A percentile compares a stretch with the other conserved stretches of the same genome.
phyloP scores from a whole-genome alignment of 257 asterid genomes.

The Solanum dulcamara region DNA sequence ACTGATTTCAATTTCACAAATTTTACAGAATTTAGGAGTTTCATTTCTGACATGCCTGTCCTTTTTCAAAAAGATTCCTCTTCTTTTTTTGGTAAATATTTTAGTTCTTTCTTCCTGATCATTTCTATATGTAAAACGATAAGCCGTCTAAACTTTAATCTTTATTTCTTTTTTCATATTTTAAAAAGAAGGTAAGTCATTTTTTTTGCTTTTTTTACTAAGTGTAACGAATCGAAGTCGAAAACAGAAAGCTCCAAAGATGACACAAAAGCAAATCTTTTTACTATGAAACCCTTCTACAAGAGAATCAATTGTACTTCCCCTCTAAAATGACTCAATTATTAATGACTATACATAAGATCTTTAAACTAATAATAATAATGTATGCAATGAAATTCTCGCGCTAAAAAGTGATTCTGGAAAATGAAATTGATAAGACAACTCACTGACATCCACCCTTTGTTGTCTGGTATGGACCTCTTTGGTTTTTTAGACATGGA shows the following conservation, averaged over 20 bases:
- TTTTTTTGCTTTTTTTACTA: background rate
- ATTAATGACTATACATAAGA: background rate
- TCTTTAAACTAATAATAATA: too few relatives aligned
- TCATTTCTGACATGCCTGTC: background rate
- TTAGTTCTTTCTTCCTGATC: background rate
- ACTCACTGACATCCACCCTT: background rate
- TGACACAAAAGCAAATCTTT: background rate
- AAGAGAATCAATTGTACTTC: background rate
- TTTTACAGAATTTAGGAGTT: background rate
- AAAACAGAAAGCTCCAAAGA: background rate
- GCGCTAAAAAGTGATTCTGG: background rate
- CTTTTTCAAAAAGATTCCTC: background rate
- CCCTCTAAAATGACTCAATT: background rate
- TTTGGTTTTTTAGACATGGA: background rate
- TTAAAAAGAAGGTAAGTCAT: background rate
- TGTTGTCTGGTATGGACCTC: background rate
- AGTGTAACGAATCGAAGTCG: background rate
- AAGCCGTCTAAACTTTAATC: background rate
- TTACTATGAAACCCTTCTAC: background rate
- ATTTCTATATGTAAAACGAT: too few relatives aligned
- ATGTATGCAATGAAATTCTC: background rate
- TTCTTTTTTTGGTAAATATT: background rate
- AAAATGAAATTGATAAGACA: background rate
- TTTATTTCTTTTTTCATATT: background rate
- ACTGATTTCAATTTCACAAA: background rate